Evolutionary conservation across 371 early-diverging fungal species (phyloP), one percentile per base, ranked within the genome.

Genomic region (Lichtheimia hyalospora): DNA sequence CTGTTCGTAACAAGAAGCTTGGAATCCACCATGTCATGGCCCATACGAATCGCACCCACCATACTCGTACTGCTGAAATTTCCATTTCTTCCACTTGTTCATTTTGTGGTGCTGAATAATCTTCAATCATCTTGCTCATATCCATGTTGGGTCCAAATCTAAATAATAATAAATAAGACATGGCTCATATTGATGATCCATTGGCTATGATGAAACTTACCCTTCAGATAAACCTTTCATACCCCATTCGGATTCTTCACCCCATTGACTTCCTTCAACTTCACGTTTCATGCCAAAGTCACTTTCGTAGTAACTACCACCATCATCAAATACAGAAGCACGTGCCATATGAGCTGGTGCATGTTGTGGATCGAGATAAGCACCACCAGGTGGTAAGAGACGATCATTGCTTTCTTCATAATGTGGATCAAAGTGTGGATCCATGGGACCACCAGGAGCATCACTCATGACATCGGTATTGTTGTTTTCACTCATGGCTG

Each of bases 11-110:
- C 54, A 84, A 83, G 5, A 75, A 84, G 27, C 85, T 78, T 2
- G 94, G 95, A 18, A 94, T 86, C 91, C 94, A 95, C 89, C 91
- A 95, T 3, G 98, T 98, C 64, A 92, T 78, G 8, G 81, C 55
- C 92, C 93, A 95, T 0, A 93, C 92, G 64, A 89, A 81, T 20
- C 85, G 81, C 5, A 96, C 83, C 98, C 98, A 98, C 77, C 89
- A 84, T 13, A 77, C 77, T 65, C 90, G 84, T 2, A 82, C 83
- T 10, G 77, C 58, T 21, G 87, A 84, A 42, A 75, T 74, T 0
- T 85, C 84, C 57, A 76, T 65, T 60, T 83, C 75, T 52, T 85
- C 84, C 0, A 63, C 54, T 24, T 50, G 54, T 20, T 63, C 64
- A 3, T 79, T 70, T 23, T 48, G 53, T 1, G 49, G 68, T 50